Evolutionary conservation across 805 yeast genomes (phyloP), one percentile per base, ranked within the genome.

Genomic region (Yamadazyma ubonensis): DNA sequence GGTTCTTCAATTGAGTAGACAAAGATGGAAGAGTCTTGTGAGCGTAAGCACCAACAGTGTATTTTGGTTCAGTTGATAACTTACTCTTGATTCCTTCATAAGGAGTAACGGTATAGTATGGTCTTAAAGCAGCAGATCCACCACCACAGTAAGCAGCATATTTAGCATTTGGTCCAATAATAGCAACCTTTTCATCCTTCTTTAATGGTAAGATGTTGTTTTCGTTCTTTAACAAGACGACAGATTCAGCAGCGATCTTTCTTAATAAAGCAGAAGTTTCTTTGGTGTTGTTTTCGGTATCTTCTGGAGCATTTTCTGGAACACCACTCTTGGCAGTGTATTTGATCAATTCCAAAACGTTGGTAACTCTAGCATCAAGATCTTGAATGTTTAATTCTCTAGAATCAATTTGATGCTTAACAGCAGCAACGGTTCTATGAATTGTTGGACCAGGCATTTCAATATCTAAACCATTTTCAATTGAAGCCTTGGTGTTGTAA

Each of bases 361-460:
- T 52, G 34, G 75, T 59, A 28, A 64, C 81, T 47, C 79, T 66
- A 5, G 64, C 73, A 51, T 79, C 74, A 26, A 79, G 56, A 8
- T 55, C 65, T 30, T 65, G 63, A 6, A 44, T 43, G 41, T 59
- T 65, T 29, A 76, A 50, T 50, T 73, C 76, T 45, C 64, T 65
- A 30, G 65, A 57, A 37, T 45, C 49, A 22, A 77, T 55, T 36
- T 71, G 68, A 49, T 71, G 78, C 5, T 62, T 46, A n/a, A 75
- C 54, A 4, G 67, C 54, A 21, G 53, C 58, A 2, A 59, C 61
- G 44, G 71, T 57, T 61, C 80, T 54, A 56, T 68, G 69, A 27
- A 68, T 57, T 3, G 78, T 59, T n/a, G 79, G 77, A 30, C 86
- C 86, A 0, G 86, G 86, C 83, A 78, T 78, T 57, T 81, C 86